A percentile compares a stretch with the other conserved stretches of the same genome.
Conservation (phyloP, 352 stramenopile species). For the Phytophthora tubulina region DNA sequence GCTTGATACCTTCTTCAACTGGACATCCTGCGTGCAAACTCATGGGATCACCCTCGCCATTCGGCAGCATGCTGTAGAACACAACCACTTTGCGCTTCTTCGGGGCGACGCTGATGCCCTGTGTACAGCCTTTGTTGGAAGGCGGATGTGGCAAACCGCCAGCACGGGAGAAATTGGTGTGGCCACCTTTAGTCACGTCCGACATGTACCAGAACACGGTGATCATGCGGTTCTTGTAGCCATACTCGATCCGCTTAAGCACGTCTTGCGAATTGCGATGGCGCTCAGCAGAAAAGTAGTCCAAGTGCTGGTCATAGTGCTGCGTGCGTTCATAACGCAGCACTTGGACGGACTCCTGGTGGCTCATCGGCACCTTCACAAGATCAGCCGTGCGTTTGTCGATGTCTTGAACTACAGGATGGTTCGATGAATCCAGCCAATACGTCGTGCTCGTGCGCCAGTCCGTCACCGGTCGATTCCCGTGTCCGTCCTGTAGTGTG, state of each 20-base stretch:
- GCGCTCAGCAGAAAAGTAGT: constrained; percentile 64
- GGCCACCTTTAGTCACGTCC: constrained; percentile 69
- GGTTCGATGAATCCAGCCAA: constrained; percentile 63
- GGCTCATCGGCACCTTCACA: constrained; percentile 60
- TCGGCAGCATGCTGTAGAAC: constrained; percentile 86
- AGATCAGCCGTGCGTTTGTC: constrained; percentile 73
- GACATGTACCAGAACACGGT: constrained; percentile 92
- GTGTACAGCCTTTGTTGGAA: constrained; percentile 66
- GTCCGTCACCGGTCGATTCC: constrained; percentile 68
- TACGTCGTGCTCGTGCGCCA: constrained; percentile 86
- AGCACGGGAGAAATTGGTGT: constrained; percentile 78
- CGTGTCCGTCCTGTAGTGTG: constrained; percentile 68
- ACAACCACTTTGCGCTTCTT: constrained; percentile 83
- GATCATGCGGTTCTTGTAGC: constrained; percentile 89
- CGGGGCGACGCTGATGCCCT: constrained; percentile 69
- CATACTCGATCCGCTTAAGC: constrained; percentile 65
- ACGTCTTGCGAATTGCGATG: constrained; percentile 55
- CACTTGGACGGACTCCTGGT: constrained; percentile 80
- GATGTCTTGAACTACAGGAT: constrained; percentile 58
- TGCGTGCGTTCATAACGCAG: constrained; percentile 77
- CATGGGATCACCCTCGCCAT: constrained; percentile 65
- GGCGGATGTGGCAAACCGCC: constrained; percentile 54
- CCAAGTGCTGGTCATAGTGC: constrained; percentile 82
- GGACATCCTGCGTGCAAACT: constrained; percentile 78
- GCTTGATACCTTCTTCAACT: constrained; percentile 79